These are phyloP conservation scores for Monosporozyma yasuniensis DNA, from an alignment of 805 yeast species.

Conservation along the genomic window DNA sequence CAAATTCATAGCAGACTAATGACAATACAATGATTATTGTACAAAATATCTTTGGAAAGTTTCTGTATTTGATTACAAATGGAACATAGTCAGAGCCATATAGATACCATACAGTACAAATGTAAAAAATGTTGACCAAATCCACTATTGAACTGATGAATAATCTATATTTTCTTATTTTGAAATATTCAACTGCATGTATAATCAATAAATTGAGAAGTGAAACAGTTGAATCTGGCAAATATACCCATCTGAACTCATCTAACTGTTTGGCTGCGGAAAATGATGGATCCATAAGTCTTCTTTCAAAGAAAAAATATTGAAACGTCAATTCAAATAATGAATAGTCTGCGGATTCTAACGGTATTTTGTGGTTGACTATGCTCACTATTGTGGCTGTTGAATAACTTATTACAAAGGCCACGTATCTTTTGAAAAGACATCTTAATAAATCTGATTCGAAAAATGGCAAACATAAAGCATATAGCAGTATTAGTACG, in stretches of 20 bases:
- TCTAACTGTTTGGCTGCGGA: not conserved
- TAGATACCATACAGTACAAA: conserved; percentile 47
- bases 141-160: conserved; percentile 59
- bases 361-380: conserved; percentile 33
- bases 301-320: conserved; percentile 10
- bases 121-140: conserved; percentile 33
- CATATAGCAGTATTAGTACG: not conserved
- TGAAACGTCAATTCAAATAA: conserved; percentile 25
- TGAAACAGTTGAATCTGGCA: conserved; percentile 39
- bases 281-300: not conserved
- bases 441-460: not conserved
- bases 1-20: conserved; percentile 43
- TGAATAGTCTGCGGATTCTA: conserved; percentile 25
- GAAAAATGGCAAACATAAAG: not conserved
- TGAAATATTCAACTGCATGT: conserved; percentile 53
- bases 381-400: conserved; percentile 44
- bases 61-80: conserved; percentile 46
- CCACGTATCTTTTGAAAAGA: not conserved
- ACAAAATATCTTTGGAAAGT: conserved; percentile 46
- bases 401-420: conserved; percentile 30
- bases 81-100: conserved; percentile 46
- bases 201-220: conserved; percentile 49
- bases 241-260: not conserved
- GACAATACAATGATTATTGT: conserved; percentile 53
- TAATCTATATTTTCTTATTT: conserved; percentile 46